phyloP scores from a whole-genome alignment of 352 stramenopile species.

The Globisporangium abappressorium region DNA sequence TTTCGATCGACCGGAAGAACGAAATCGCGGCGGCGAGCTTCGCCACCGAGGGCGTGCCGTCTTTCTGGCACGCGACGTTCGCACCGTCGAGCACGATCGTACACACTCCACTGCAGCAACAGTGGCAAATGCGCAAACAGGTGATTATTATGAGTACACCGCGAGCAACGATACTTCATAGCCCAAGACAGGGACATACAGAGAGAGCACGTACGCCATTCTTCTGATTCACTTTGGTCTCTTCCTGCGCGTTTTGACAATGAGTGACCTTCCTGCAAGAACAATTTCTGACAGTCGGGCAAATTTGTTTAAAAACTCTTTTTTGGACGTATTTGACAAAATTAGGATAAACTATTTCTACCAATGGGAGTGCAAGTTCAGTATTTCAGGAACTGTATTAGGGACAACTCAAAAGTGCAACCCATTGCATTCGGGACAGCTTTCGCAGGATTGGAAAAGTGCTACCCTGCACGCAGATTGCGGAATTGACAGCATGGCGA shows the following conservation, averaged over 20 bases:
- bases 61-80: conserved; percentile 72
- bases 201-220: conserved; percentile 5
- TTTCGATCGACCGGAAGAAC: conserved; percentile 49
- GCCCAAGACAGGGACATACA: neutral
- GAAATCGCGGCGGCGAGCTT: conserved; percentile 65
- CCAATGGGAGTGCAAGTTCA: neutral
- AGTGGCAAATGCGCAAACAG: neutral
- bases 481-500: neutral
- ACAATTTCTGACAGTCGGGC: too few species aligned
- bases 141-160: neutral
- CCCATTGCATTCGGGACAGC: neutral
- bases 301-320: too few species aligned
- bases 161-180: neutral
- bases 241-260: neutral
- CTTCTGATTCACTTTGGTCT: neutral
- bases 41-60: conserved; percentile 42
- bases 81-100: conserved; percentile 73
- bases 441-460: neutral
- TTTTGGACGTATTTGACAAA: neutral
- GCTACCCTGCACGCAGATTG: neutral
- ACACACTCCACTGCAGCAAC: conserved; percentile 22
- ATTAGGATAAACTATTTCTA: neutral
- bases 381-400: neutral
- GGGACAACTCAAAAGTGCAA: neutral
- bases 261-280: too few species aligned